Percentiles rank a stretch among this genome's conserved stretches.
Conservation (phyloP, 768 basidiomycete genomes). For the Pleurotus platypus region DNA sequence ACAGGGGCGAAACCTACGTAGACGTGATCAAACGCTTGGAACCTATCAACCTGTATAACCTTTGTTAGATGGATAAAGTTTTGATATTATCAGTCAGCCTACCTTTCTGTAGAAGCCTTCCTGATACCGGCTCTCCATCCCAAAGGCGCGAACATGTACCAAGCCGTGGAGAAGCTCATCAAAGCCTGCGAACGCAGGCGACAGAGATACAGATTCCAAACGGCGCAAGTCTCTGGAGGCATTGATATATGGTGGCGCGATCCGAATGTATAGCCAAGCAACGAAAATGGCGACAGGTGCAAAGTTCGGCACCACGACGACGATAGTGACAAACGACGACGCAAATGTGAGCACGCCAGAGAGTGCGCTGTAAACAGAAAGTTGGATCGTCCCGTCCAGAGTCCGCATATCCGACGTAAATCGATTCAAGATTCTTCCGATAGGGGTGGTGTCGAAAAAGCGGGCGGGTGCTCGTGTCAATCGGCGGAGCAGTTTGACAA, state of each 20-base stretch:
- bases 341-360: constrained; percentile 58
- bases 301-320: constrained; percentile 60
- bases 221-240: constrained; percentile 66
- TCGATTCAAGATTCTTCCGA: constrained; percentile 76
- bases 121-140: constrained; percentile 67
- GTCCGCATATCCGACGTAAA: constrained; percentile 77
- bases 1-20: constrained; percentile 43
- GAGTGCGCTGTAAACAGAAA: constrained; percentile 51
- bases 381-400: constrained; percentile 62
- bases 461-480: constrained; percentile 62
- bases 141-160: constrained; percentile 66
- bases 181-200: constrained; percentile 71
- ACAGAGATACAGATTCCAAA: constrained; percentile 62
- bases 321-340: constrained; percentile 61
- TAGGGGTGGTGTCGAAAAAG: constrained; percentile 73
- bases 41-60: constrained; percentile 50
- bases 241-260: constrained; percentile 58
- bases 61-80: constrained; percentile 27
- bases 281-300: constrained; percentile 65
- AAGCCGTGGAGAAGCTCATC: constrained; percentile 69
- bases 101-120: constrained; percentile 58
- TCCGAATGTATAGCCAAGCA: constrained; percentile 62
- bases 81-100: not conserved
- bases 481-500: constrained; percentile 47
- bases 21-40: constrained; percentile 69